Evolutionary conservation across 768 basidiomycete genomes (phyloP).

Genomic region (Tricholomella constricta): DNA sequence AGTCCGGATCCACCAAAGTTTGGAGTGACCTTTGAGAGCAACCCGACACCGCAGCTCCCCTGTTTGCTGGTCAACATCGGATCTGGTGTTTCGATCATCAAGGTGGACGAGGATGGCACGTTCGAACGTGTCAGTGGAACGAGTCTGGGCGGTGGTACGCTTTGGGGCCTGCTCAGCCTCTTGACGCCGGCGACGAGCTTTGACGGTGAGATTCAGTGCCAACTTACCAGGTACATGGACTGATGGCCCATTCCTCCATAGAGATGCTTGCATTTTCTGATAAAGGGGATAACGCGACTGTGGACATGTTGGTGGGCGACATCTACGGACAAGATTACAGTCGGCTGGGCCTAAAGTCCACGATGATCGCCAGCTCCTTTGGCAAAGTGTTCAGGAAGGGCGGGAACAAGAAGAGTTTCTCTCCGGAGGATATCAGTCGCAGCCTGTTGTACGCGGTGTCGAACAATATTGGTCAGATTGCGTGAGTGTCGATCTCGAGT

Average conservation of each 20-base stretch:
- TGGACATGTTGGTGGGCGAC: slow-evolving; percentile 99
- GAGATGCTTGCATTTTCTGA: slow-evolving; percentile 97
- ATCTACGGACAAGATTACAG: slow-evolving; percentile 99
- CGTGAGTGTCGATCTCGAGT: slow-evolving; percentile 59
- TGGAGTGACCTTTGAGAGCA: slow-evolving; percentile 83
- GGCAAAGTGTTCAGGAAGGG: slow-evolving; percentile 97
- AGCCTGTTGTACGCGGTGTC: slow-evolving; percentile 95
- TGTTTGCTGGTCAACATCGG: slow-evolving; percentile 98
- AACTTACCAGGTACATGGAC: slow-evolving; percentile 6
- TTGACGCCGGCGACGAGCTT: slow-evolving; percentile 94
- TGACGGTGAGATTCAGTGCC: slow-evolving; percentile 70
- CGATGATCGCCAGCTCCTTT: slow-evolving; percentile 97
- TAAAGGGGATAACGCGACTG: slow-evolving; percentile 86
- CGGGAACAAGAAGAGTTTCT: slow-evolving; percentile 75
- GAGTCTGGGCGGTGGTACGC: slow-evolving; percentile 93
- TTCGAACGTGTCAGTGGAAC: slow-evolving; percentile 98
- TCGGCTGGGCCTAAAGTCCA: slow-evolving; percentile 94
- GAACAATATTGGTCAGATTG: slow-evolving; percentile 99
- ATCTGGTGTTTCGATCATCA: slow-evolving; percentile 96
- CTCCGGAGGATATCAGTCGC: slow-evolving; percentile 90
- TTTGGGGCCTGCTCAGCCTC: slow-evolving; percentile 94
- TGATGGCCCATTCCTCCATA: slow-evolving; percentile 33
- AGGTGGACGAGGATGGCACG: slow-evolving; percentile 91
- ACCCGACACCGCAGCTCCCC: slow-evolving; percentile 86
- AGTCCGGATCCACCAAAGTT: slow-evolving; percentile 89